Percentiles rank a stretch among this genome's conserved stretches.
phyloP scores from a whole-genome alignment of 2,329 filamentous ascomycete genomes.

The Beauveria australis region DNA sequence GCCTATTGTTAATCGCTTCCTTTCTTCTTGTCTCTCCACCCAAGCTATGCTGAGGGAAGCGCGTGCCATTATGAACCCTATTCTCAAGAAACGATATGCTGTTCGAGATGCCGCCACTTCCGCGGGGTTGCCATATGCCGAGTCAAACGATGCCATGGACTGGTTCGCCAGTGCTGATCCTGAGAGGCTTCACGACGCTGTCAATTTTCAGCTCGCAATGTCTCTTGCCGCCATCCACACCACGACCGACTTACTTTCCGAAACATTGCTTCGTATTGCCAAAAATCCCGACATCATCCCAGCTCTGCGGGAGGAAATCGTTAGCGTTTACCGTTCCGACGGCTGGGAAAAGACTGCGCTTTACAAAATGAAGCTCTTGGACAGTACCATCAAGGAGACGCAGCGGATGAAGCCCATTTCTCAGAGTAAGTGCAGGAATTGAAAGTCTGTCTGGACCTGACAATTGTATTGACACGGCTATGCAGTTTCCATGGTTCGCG shows the following conservation, averaged over 20 bases:
- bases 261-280: constrained; percentile 26
- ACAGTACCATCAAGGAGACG: constrained; percentile 43
- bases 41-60: constrained; percentile 9
- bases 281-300: constrained; percentile 29
- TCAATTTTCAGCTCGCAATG: constrained; percentile 15
- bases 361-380: constrained; percentile 35
- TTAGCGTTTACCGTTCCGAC: constrained; percentile 4
- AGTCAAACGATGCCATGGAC: constrained; percentile 37
- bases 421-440: constrained; percentile 13
- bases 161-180: constrained; percentile 44
- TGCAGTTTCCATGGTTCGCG: constrained; percentile 9
- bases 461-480: too few species aligned
- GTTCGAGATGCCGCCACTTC: constrained; percentile 23
- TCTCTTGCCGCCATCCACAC: constrained; percentile 48
- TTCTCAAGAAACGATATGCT: constrained; percentile 37
- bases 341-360: constrained; percentile 38
- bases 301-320: constrained; percentile 33
- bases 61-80: constrained; percentile 20
- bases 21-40: constrained; percentile 28
- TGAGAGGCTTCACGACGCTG: constrained; percentile 10
- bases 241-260: constrained; percentile 27
- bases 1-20: constrained; percentile 37
- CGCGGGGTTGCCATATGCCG: constrained; percentile 31
- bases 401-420: constrained; percentile 37
- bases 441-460: too few species aligned